Evolutionary conservation across 2,329 filamentous ascomycete genomes (phyloP).

Genomic region (Alternaria gansuensis): DNA sequence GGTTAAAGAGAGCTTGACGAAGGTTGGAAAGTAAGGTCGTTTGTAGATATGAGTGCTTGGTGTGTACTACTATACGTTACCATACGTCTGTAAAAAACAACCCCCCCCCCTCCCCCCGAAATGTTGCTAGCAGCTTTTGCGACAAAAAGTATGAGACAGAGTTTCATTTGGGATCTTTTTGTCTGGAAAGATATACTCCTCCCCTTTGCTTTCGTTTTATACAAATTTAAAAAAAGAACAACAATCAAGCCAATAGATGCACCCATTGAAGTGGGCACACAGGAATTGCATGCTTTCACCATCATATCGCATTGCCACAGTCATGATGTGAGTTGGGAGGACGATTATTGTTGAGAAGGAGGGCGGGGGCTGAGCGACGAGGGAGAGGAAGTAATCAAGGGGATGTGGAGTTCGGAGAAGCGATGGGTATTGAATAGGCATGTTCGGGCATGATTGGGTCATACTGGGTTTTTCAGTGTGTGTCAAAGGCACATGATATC

Average conservation of each 20-base stretch:
- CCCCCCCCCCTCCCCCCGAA: too few relatives aligned
- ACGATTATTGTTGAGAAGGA: not conserved
- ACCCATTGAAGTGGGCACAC: too few relatives aligned
- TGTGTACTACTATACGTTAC: too few relatives aligned
- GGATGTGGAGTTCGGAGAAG: not conserved
- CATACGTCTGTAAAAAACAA: too few relatives aligned
- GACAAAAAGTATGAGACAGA: too few relatives aligned
- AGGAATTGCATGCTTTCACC: not conserved
- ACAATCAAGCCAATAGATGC: too few relatives aligned
- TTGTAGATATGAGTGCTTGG: too few relatives aligned
- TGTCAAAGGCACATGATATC: not conserved
- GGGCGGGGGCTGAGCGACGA: not conserved
- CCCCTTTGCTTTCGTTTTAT: too few relatives aligned
- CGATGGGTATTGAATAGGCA: not conserved
- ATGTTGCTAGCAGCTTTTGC: too few relatives aligned
- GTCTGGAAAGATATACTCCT: too few relatives aligned
- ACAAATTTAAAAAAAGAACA: too few relatives aligned
- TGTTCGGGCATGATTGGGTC: not conserved
- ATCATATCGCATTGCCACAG: not conserved
- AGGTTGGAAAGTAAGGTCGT: slow-evolving; percentile 13
- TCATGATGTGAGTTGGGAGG: not conserved
- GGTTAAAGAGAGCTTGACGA: slow-evolving; percentile 49
- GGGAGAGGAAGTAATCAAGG: not conserved
- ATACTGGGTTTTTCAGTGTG: not conserved
- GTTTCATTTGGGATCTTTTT: too few relatives aligned